Conservation (phyloP, 192 early-diverging fungal species). For the Diversispora epigaea region DNA sequence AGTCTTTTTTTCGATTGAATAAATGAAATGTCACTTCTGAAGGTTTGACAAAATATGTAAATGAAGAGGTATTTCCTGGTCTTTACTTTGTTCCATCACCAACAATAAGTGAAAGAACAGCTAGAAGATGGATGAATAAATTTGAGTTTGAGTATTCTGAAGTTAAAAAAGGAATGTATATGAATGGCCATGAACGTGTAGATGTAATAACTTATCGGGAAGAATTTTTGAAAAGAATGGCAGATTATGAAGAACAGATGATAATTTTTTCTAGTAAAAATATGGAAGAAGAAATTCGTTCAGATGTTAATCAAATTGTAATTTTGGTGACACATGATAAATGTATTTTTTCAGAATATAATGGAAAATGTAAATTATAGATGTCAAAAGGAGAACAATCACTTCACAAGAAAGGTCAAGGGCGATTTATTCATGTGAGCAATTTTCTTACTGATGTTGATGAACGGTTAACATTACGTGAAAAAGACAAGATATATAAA, state of each 20-base stretch:
- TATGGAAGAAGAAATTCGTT: slow-evolving; percentile 8
- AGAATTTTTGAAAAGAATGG: background rate
- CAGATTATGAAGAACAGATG: background rate
- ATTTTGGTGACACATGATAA: slow-evolving; percentile 25
- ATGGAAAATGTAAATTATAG: slow-evolving; percentile 2
- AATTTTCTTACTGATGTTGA: slow-evolving; percentile 1
- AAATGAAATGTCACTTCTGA: background rate
- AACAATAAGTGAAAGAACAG: slow-evolving; percentile 15
- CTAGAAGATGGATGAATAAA: slow-evolving; percentile 2
- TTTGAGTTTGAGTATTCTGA: slow-evolving; percentile 23
- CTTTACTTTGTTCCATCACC: background rate
- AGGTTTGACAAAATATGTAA: background rate
- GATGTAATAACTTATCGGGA: slow-evolving; percentile 9
- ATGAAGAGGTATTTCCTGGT: background rate
- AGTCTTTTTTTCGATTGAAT: background rate
- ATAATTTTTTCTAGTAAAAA: background rate
- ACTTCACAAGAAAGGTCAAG: background rate
- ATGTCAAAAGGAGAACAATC: background rate
- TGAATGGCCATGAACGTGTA: background rate
- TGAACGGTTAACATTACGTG: slow-evolving; percentile 8
- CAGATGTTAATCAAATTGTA: background rate
- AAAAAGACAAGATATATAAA: background rate
- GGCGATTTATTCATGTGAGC: background rate
- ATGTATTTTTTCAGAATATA: background rate
- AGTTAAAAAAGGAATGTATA: slow-evolving; percentile 6